Evolutionary conservation across 106 monocot genomes (phyloP), one percentile per base, ranked within the genome.

Genomic region (Dendrobium nobile): DNA sequence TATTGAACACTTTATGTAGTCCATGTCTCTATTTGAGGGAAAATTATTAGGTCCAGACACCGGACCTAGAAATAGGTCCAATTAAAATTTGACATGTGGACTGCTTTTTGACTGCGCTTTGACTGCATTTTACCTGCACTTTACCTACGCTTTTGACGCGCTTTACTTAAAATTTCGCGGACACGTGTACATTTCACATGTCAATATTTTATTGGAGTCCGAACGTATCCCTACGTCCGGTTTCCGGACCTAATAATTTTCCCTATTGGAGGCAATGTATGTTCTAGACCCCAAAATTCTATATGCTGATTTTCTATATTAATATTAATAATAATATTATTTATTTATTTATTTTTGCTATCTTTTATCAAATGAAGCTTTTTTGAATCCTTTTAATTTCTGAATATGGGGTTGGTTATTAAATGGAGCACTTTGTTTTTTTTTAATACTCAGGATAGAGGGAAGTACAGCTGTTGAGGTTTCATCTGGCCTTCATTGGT

Each of bases 401-500:
- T 45, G 65, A 18, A 27, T 54, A 51, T 13, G 54, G 56, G 2
- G 41, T 16, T 40, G 9, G 9, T 9, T 6, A 37, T 70, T 70
- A 37, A 65, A n/a, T 9, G 5, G 24, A 65, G 70, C 16, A 70
- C 78, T 80, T 7, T 42, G 37, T 37, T 67, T 76, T 8, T 79
- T 40, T 9, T 15, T 85, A 48, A 24, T 28, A n/a, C 84, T 7
- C 83, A 98, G 98, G 87, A 87, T 98, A 79, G 84, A 91, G 80
- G 98, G 95, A 9, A 89, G 91, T 59, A 91, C 89, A 13, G 98
- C 85, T 9, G 95, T 98, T 41, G 98, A 98, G 74, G 79, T 95
- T 70, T 78, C 86, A 27, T 89, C 89, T 75, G 98, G 94, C 8
- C 87, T 98, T 10, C 92, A 98, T 54, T 98, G 98, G 98, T 98